These are phyloP conservation scores for Neurospora terricola DNA, from an alignment of 495 filamentous ascomycete genomes.

Conservation along the genomic window DNA sequence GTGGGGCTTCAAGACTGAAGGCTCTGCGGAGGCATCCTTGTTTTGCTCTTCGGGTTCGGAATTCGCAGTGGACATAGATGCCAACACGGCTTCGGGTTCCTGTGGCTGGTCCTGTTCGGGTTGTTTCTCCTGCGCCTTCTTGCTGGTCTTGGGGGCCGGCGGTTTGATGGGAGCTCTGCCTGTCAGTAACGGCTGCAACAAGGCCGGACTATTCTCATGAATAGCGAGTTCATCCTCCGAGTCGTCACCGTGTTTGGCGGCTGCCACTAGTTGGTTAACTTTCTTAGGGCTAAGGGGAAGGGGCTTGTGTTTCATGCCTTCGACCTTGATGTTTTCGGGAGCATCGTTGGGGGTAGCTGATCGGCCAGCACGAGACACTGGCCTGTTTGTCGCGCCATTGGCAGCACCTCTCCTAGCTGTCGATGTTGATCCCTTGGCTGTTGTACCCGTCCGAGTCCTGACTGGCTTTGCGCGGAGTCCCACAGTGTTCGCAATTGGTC, in stretches of 20 bases:
- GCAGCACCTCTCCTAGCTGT: neutral
- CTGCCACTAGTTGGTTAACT: constrained; percentile 37
- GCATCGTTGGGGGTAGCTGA: neutral
- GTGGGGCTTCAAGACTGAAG: neutral
- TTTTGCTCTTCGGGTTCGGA: neutral
- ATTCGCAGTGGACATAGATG: constrained; percentile 34
- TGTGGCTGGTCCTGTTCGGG: neutral
- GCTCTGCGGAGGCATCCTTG: neutral
- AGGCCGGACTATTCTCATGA: constrained; percentile 34
- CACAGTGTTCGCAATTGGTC: constrained; percentile 16
- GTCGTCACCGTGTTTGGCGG: constrained; percentile 9
- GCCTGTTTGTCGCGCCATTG: neutral
- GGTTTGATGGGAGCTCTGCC: constrained; percentile 36
- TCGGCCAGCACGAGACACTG: neutral
- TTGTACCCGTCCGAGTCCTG: constrained; percentile 15
- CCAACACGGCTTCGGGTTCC: constrained; percentile 4
- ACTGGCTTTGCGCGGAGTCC: constrained; percentile 36
- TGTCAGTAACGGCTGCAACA: constrained; percentile 27
- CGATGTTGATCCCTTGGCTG: neutral
- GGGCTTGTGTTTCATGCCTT: constrained; percentile 21
- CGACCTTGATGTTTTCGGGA: constrained; percentile 11
- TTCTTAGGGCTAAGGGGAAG: constrained; percentile 46
- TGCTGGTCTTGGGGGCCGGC: constrained; percentile 6
- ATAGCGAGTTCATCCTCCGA: constrained; percentile 47
- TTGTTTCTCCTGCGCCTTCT: constrained; percentile 7